Evolutionary conservation across 371 early-diverging fungal genomes (phyloP).

Genomic region (Apophysomyces elegans): DNA sequence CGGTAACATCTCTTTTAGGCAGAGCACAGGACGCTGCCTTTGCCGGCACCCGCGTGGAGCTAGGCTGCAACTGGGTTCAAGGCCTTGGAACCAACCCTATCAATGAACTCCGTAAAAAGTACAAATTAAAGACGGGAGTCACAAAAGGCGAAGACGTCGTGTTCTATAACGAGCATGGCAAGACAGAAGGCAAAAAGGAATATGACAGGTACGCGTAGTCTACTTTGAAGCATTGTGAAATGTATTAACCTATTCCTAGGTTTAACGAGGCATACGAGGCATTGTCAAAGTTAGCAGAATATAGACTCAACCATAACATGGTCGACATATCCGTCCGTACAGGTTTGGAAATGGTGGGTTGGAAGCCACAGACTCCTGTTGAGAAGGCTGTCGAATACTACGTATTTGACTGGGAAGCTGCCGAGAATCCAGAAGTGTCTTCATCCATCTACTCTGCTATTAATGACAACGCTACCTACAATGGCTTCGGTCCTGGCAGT

Average conservation of each 20-base stretch:
- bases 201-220: slow-evolving; percentile 13
- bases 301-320: slow-evolving; percentile 31
- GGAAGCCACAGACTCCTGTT: slow-evolving; percentile 32
- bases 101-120: slow-evolving; percentile 41
- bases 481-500: slow-evolving; percentile 42
- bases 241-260: slow-evolving; percentile 9
- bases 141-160: slow-evolving; percentile 41
- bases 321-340: slow-evolving; percentile 46
- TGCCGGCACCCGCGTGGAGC: slow-evolving; percentile 39
- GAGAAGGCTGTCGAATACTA: slow-evolving; percentile 52
- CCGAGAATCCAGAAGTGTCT: slow-evolving; percentile 43
- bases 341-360: slow-evolving; percentile 40
- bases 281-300: slow-evolving; percentile 35
- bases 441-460: slow-evolving; percentile 30
- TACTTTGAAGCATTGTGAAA: background rate
- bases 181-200: slow-evolving; percentile 28
- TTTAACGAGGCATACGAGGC: slow-evolving; percentile 32
- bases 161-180: slow-evolving; percentile 34
- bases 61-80: slow-evolving; percentile 59
- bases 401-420: slow-evolving; percentile 48
- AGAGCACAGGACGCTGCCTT: slow-evolving; percentile 47
- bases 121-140: slow-evolving; percentile 29
- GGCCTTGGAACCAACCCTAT: slow-evolving; percentile 53
- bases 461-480: slow-evolving; percentile 40
- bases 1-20: slow-evolving; percentile 18